Percentiles rank a stretch among this genome's conserved stretches.
phyloP scores from a whole-genome alignment of 192 early-diverging fungal species.

The Backusella parvicylindrica region DNA sequence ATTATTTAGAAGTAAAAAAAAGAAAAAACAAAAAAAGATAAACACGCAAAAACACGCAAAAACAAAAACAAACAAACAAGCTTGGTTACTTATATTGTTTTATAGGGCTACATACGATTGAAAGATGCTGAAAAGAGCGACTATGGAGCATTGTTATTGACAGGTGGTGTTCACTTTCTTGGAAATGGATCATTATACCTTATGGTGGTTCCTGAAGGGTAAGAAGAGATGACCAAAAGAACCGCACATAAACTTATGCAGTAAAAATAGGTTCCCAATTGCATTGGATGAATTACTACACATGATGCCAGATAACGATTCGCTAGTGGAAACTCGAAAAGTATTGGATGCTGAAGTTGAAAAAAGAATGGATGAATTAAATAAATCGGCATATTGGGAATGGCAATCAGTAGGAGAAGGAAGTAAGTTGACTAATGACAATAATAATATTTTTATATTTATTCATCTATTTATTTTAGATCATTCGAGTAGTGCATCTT shows the following conservation, averaged over 20 bases:
- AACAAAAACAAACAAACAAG: neutral
- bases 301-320: constrained; percentile 41
- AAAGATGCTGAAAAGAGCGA: constrained; percentile 45
- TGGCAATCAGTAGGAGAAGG: constrained; percentile 8
- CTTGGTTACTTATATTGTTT: too few relatives aligned
- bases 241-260: too few relatives aligned
- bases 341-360: constrained; percentile 38
- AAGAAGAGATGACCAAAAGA: neutral
- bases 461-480: neutral
- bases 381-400: constrained; percentile 16
- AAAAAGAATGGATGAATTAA: constrained; percentile 33
- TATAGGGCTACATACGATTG: constrained; percentile 42
- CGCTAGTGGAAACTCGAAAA: constrained; percentile 23
- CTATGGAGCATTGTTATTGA: constrained; percentile 39
- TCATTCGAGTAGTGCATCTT: neutral
- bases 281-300: constrained; percentile 39
- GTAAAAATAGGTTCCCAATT: constrained; percentile 12
- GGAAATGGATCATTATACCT: constrained; percentile 51
- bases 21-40: neutral
- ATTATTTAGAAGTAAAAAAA: constrained; percentile 40
- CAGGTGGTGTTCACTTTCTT: constrained; percentile 50
- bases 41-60: neutral
- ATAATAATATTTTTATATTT: neutral
- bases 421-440: constrained; percentile 18
- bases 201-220: constrained; percentile 44